Conservation (phyloP, 2,329 filamentous ascomycete genomes). For the Aplosporella prunicola region DNA sequence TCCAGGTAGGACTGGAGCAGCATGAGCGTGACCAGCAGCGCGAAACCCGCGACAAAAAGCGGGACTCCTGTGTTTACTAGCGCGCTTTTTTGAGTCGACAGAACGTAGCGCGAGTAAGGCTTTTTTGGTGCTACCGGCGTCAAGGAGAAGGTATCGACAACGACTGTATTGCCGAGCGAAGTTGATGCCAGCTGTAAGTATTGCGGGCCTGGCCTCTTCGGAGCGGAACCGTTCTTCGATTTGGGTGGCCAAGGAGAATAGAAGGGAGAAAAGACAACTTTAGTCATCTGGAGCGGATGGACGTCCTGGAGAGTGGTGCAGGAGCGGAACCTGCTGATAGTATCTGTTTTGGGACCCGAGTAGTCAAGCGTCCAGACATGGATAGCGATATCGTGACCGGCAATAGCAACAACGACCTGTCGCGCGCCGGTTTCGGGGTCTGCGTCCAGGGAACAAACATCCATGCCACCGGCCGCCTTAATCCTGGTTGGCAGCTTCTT, state of each 20-base stretch:
- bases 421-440: constrained; percentile 49
- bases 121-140: constrained; percentile 38
- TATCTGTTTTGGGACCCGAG: constrained; percentile 37
- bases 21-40: constrained; percentile 53
- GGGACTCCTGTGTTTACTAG: constrained; percentile 44
- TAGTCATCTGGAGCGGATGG: constrained; percentile 51
- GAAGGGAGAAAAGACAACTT: constrained; percentile 38
- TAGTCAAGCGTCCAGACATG: constrained; percentile 71
- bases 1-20: constrained; percentile 52
- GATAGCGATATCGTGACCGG: constrained; percentile 70
- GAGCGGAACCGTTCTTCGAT: constrained; percentile 10
- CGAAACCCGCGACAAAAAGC: constrained; percentile 50
- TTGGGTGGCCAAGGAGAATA: constrained; percentile 26
- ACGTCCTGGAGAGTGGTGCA: constrained; percentile 47
- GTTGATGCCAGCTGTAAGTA: constrained; percentile 72
- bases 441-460: constrained; percentile 59
- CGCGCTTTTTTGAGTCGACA: constrained; percentile 38
- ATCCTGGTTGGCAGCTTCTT: constrained; percentile 57
- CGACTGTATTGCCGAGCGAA: constrained; percentile 68
- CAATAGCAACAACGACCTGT: constrained; percentile 73
- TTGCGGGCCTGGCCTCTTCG: constrained; percentile 36
- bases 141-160: constrained; percentile 71
- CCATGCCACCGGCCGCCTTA: constrained; percentile 67
- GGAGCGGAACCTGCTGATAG: constrained; percentile 38
- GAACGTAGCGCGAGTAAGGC: constrained; percentile 54